Evolutionary conservation across 257 asterid genomes (phyloP).

Genomic region (Perilla frutescens): DNA sequence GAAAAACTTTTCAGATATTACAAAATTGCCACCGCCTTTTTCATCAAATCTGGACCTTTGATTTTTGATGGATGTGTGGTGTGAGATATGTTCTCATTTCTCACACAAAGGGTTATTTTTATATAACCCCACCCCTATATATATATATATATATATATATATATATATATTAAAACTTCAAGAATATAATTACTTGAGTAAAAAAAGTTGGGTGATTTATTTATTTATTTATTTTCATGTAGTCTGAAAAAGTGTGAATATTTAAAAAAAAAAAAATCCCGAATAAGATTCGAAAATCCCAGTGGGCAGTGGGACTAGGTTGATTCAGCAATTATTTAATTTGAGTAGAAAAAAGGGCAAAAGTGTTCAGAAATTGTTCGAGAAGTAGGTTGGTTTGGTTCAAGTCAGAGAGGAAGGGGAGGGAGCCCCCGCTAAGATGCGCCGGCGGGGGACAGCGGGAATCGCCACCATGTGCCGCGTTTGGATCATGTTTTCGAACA

Average conservation of each 20-base stretch:
- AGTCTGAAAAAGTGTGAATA: not conserved
- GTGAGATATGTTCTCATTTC: too few relatives aligned
- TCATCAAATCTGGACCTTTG: too few relatives aligned
- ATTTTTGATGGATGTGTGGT: too few relatives aligned
- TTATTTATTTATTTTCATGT: not conserved
- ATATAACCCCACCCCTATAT: too few relatives aligned
- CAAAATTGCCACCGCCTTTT: too few relatives aligned
- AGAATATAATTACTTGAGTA: too few relatives aligned
- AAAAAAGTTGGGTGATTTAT: not conserved
- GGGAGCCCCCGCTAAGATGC: constrained; percentile 33
- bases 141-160: too few relatives aligned
- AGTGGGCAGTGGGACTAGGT: constrained; percentile 10
- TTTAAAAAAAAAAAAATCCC: constrained; percentile 14
- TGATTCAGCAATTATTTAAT: constrained; percentile 9
- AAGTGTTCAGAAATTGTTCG: constrained; percentile 19
- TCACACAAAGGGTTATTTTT: too few relatives aligned
- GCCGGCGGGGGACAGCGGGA: constrained; percentile 49
- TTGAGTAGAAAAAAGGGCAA: not conserved
- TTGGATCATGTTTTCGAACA: constrained; percentile 31
- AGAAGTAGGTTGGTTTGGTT: constrained; percentile 25
- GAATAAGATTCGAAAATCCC: constrained; percentile 31
- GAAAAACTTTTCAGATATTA: too few relatives aligned
- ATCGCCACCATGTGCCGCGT: constrained; percentile 42
- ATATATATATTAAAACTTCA: too few relatives aligned
- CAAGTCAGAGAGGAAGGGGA: not conserved